Base-by-base conservation (phyloP, 75 land plant genomes). In the Picea sitchensis region DNA sequence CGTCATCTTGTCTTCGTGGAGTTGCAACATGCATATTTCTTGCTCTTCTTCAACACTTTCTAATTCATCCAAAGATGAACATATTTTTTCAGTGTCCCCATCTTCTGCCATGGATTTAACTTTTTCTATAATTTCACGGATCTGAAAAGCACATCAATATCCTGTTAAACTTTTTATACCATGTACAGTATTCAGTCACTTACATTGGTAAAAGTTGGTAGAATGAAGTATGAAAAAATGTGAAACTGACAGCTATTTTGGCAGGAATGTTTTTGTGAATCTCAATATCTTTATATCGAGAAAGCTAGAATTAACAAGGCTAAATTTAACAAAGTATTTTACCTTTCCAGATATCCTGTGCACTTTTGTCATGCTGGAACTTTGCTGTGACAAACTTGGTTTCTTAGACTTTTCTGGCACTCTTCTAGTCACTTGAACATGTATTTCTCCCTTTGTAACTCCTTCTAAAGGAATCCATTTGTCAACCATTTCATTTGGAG, bases 401-500 rank as follows among this genome's bases (percentile, higher is more conserved):
- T 77, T 84, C 77, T 85, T 83, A 30, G 61, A 63, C 31, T 81
- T 58, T 78, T 83, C 93, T 34, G 87, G 92, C 51, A 82, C 31
- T 83, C 79, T 91, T 67, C 94, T 89, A 31, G 98, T 98, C 17
- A 98, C 78, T 59, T 90, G 98, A 20, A 98, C 79, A 79, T 86
- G 98, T 14, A 98, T 93, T 79, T 98, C 93, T 65, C 99, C 98
- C 58, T 78, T 90, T 60, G 79, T 88, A 4, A 95, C 99, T 32
- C 94, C 94, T 87, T 93, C 91, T 57, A 98, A 90, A 2, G 99
- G 99, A 60, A 98, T 87, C 99, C 99, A 95, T 44, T 86, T 90
- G 71, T 98, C 96, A 23, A 85, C 73, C 58, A 84, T 90, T 73
- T 95, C 80, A 41, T 98, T 91, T 32, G 88, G 85, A 83, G 96